Evolutionary conservation across 2,329 filamentous ascomycete genomes (phyloP).

Genomic region (Sporothrix phasma): DNA sequence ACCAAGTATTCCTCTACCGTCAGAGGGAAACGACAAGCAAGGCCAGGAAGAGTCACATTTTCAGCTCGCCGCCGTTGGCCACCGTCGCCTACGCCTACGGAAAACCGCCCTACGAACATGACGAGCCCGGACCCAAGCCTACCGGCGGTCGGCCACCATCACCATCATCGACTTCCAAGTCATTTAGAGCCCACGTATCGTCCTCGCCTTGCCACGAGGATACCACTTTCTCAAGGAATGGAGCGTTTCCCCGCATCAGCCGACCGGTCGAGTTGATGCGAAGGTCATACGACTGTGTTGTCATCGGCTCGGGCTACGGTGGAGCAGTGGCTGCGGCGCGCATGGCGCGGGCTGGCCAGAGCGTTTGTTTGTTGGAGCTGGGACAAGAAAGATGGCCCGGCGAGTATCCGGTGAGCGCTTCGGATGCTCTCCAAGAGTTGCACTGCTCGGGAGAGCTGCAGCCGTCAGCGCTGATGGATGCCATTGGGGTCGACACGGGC

Average conservation of each 20-base stretch:
- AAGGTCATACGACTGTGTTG: conserved; percentile 52
- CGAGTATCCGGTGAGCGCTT: conserved; percentile 45
- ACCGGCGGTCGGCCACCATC: too few relatives aligned
- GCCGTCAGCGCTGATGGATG: conserved; percentile 30
- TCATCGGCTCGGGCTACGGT: conserved; percentile 61
- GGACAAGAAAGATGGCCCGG: conserved; percentile 58
- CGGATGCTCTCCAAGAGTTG: conserved; percentile 40
- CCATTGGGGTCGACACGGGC: conserved; percentile 36
- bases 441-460: conserved; percentile 47
- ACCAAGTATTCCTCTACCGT: not conserved
- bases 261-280: conserved; percentile 48
- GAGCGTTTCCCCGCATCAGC: conserved; percentile 44
- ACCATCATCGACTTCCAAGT: conserved; percentile 19
- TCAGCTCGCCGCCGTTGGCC: not conserved
- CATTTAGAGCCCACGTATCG: conserved; percentile 13
- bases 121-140: too few relatives aligned
- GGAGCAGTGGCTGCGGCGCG: conserved; percentile 55
- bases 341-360: conserved; percentile 50
- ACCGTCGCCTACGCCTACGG: not conserved
- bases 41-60: not conserved
- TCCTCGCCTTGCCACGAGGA: conserved; percentile 18
- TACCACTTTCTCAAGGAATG: too few relatives aligned
- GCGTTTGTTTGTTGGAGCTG: conserved; percentile 54
- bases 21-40: not conserved
- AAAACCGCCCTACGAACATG: too few relatives aligned